Evolutionary conservation across 768 basidiomycete genomes (phyloP).

Genomic region (Pisolithus sp.): DNA sequence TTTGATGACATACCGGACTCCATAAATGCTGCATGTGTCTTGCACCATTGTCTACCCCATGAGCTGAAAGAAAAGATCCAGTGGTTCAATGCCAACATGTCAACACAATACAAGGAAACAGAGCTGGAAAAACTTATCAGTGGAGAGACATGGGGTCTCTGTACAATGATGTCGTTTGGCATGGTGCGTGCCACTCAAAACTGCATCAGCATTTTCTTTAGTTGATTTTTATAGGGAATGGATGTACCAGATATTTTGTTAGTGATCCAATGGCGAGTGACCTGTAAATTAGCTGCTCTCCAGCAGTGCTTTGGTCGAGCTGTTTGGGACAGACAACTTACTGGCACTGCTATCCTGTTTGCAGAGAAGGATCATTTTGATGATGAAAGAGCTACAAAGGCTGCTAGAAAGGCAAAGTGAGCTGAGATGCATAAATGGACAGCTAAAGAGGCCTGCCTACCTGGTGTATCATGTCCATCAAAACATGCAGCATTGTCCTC

Average conservation of each 20-base stretch:
- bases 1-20: slow-evolving; percentile 20
- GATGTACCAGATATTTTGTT: slow-evolving; percentile 29
- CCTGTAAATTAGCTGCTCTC: slow-evolving; percentile 19
- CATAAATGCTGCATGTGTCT: slow-evolving; percentile 4
- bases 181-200: slow-evolving; percentile 21
- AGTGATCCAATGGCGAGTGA: slow-evolving; percentile 29
- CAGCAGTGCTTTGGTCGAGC: slow-evolving; percentile 32
- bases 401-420: slow-evolving; percentile 1
- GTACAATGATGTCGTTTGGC: slow-evolving; percentile 28
- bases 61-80: slow-evolving; percentile 12
- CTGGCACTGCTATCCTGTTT: slow-evolving; percentile 20
- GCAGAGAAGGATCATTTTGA: slow-evolving; percentile 25
- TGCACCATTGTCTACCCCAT: slow-evolving; percentile 8
- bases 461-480: background rate
- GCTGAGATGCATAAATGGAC: background rate
- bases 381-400: slow-evolving; percentile 5
- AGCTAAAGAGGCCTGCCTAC: background rate
- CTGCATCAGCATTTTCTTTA: no score
- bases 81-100: slow-evolving; percentile 20
- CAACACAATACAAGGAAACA: slow-evolving; percentile 5
- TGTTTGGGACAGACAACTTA: slow-evolving; percentile 7
- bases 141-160: slow-evolving; percentile 22
- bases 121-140: slow-evolving; percentile 11
- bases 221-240: slow-evolving; percentile 23
- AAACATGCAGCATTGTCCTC: no score